Conservation (phyloP, 106 monocot genomes). For the Xerophyta viscosa region DNA sequence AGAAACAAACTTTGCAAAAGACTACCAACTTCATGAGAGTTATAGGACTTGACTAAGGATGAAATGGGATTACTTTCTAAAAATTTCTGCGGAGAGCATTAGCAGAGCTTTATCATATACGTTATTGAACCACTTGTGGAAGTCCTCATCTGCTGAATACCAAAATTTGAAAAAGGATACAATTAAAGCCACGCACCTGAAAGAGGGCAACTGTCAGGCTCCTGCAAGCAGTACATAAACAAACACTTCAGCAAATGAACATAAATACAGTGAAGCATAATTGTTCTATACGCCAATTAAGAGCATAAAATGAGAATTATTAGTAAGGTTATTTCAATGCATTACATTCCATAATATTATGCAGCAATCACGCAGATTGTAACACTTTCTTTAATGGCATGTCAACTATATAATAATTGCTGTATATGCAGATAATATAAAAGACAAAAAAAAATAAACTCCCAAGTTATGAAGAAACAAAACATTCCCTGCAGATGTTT, state of each 20-base stretch:
- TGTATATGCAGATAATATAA: too few relatives aligned
- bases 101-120: slow-evolving; percentile 79
- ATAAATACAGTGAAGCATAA: not conserved
- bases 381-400: too few relatives aligned
- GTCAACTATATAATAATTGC: too few relatives aligned
- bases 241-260: not conserved
- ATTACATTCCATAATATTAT: too few relatives aligned
- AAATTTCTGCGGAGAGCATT: slow-evolving; percentile 59
- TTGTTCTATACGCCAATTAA: too few relatives aligned
- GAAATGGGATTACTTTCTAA: slow-evolving; percentile 49
- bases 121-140: slow-evolving; percentile 87
- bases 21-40: too few relatives aligned
- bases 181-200: slow-evolving; percentile 91
- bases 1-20: too few relatives aligned
- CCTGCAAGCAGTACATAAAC: slow-evolving; percentile 34
- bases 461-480: not conserved
- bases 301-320: too few relatives aligned
- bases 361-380: too few relatives aligned
- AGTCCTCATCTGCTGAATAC: slow-evolving; percentile 91
- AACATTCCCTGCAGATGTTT: too few relatives aligned
- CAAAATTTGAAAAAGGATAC: slow-evolving; percentile 93
- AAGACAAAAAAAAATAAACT: too few relatives aligned
- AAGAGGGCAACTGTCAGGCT: slow-evolving; percentile 61
- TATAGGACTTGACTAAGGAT: not conserved
- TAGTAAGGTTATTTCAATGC: too few relatives aligned